These are phyloP conservation scores for Flaveria bidentis DNA, from an alignment of 129 eudicot genomes.

Conservation along the genomic window DNA sequence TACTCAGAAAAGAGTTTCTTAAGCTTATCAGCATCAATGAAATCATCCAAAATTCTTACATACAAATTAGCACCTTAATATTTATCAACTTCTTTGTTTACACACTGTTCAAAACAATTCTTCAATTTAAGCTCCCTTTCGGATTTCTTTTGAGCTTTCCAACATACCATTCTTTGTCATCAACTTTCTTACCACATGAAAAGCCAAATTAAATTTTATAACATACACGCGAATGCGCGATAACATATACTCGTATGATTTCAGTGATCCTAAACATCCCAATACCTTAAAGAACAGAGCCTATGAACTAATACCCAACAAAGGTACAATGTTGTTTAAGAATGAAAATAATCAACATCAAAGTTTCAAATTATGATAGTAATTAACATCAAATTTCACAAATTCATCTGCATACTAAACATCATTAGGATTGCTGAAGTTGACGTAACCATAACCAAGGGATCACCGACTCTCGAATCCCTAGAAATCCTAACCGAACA, in stretches of 20 bases:
- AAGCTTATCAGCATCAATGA: conserved; percentile 44
- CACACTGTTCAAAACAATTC: conserved; percentile 35
- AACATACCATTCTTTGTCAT: too few relatives aligned
- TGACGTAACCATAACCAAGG: conserved; percentile 81
- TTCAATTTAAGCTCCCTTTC: too few relatives aligned
- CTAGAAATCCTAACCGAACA: conserved; percentile 86
- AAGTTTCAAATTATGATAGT: too few relatives aligned
- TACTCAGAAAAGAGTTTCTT: conserved; percentile 44
- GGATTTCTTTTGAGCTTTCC: too few relatives aligned
- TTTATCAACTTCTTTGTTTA: conserved; percentile 37
- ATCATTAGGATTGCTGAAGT: conserved; percentile 64
- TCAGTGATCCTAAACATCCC: neutral
- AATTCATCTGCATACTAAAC: conserved; percentile 35
- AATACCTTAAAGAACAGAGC: neutral
- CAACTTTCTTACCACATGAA: too few relatives aligned
- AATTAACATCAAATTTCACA: neutral
- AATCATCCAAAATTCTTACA: conserved; percentile 46
- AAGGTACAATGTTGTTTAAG: too few relatives aligned
- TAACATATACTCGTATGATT: too few relatives aligned
- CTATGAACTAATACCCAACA: neutral
- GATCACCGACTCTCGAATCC: conserved; percentile 62
- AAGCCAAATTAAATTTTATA: neutral
- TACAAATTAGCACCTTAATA: conserved; percentile 39
- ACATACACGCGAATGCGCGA: neutral
- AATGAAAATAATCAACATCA: neutral